Conservation (phyloP, 2,329 filamentous ascomycete genomes). For the Sporothrix mexicana region DNA sequence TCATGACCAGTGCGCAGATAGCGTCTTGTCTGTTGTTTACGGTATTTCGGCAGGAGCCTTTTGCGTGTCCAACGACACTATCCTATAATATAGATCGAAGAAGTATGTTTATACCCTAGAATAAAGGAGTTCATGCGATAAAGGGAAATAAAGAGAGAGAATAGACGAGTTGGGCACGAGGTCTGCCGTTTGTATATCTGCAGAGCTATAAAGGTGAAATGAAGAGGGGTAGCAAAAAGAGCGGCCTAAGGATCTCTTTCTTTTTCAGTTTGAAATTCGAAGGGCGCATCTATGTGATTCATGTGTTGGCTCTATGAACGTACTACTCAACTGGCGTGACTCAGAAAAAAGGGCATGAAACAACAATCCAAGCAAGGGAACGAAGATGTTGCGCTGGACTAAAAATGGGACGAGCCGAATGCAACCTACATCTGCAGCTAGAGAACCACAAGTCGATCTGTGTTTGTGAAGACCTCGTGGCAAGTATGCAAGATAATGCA, state of each 20-base stretch:
- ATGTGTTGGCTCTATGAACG: too few species aligned
- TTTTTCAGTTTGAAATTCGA: too few species aligned
- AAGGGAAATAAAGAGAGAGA: neutral
- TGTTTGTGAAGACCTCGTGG: neutral
- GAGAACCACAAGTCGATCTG: too few species aligned
- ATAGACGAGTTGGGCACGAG: neutral
- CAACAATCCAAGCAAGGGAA: neutral
- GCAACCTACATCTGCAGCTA: constrained; percentile 5
- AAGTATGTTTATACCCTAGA: neutral
- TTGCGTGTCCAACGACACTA: neutral
- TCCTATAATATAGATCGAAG: neutral
- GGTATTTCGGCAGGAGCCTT: neutral
- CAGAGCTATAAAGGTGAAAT: constrained; percentile 19
- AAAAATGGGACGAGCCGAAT: constrained; percentile 14
- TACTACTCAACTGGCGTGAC: too few species aligned
- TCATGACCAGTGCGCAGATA: constrained; percentile 17
- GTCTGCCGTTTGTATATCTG: constrained; percentile 8
- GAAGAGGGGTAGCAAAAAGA: neutral
- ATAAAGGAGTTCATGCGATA: constrained; percentile 15
- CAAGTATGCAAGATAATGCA: constrained; percentile 3
- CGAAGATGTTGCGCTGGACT: neutral
- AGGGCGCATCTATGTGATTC: too few species aligned
- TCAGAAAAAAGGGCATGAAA: neutral
- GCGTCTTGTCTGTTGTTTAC: neutral
- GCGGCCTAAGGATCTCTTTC: neutral